These are phyloP conservation scores for Pharus latifolius DNA, from an alignment of 176 grass and related monocot species.

Conservation along the genomic window DNA sequence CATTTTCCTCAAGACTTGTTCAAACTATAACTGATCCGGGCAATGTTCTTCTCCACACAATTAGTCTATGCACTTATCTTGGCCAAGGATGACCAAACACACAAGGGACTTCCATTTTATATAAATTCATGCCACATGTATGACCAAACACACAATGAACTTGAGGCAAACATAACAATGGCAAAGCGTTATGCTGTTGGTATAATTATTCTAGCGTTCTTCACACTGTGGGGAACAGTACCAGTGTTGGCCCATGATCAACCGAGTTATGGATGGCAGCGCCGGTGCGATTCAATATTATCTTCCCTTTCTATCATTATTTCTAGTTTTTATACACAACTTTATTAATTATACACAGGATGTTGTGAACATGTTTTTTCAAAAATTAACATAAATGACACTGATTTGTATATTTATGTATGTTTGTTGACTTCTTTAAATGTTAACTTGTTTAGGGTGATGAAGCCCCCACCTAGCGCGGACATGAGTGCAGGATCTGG, in stretches of 20 bases:
- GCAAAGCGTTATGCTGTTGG: neutral
- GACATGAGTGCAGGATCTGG: neutral
- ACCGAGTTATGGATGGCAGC: slow-evolving; percentile 3
- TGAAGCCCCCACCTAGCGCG: neutral
- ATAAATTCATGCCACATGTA: neutral
- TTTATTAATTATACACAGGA: neutral
- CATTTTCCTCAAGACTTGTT: neutral
- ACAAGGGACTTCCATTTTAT: slow-evolving; percentile 1
- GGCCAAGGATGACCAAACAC: neutral
- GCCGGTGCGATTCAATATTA: neutral
- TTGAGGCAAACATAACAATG: slow-evolving; percentile 5
- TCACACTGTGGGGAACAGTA: neutral
- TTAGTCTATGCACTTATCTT: neutral
- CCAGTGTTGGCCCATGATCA: slow-evolving; percentile 2
- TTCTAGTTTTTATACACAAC: too few relatives aligned
- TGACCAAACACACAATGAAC: slow-evolving; percentile 1
- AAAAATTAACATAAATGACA: neutral
- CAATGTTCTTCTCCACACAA: slow-evolving; percentile 17
- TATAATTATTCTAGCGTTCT: neutral
- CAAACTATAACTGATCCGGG: neutral
- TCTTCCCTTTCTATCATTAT: neutral
- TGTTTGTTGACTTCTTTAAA: neutral
- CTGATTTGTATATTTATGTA: neutral
- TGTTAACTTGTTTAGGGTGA: neutral
- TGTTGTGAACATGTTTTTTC: neutral